These are phyloP conservation scores for Solanum piurae DNA, from an alignment of 257 asterid genomes.

Conservation along the genomic window DNA sequence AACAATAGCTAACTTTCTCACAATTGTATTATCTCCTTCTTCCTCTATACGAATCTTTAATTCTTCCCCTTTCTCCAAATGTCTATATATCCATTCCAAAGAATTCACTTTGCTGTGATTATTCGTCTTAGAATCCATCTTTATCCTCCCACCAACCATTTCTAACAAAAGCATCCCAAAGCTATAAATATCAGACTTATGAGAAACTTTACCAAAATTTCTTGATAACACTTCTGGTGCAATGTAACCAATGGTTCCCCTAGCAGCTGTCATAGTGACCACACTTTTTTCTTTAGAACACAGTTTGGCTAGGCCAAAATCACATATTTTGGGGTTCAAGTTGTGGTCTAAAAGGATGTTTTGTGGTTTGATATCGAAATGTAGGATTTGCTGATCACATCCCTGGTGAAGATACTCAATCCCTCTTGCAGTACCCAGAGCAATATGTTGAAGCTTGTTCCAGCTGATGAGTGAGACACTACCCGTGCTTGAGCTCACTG, in stretches of 20 bases:
- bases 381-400: background rate
- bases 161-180: background rate
- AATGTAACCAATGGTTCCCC: background rate
- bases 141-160: background rate
- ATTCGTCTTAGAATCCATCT: background rate
- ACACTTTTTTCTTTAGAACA: background rate
- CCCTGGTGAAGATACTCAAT: constrained; percentile 1
- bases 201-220: background rate
- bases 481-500: background rate
- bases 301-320: background rate
- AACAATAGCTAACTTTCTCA: too few relatives aligned
- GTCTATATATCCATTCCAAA: too few relatives aligned
- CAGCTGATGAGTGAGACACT: background rate
- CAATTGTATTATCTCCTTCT: too few relatives aligned
- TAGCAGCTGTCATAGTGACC: background rate
- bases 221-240: background rate
- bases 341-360: background rate
- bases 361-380: background rate
- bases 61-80: too few relatives aligned
- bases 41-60: too few relatives aligned
- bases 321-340: background rate
- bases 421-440: background rate
- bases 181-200: background rate
- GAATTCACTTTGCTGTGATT: too few relatives aligned
- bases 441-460: background rate